Percentiles rank a stretch among this genome's conserved stretches.
These are phyloP conservation scores for Polytrichum commune DNA, from an alignment of 225 moss, liverwort and hornwort species.

Conservation along the genomic window DNA sequence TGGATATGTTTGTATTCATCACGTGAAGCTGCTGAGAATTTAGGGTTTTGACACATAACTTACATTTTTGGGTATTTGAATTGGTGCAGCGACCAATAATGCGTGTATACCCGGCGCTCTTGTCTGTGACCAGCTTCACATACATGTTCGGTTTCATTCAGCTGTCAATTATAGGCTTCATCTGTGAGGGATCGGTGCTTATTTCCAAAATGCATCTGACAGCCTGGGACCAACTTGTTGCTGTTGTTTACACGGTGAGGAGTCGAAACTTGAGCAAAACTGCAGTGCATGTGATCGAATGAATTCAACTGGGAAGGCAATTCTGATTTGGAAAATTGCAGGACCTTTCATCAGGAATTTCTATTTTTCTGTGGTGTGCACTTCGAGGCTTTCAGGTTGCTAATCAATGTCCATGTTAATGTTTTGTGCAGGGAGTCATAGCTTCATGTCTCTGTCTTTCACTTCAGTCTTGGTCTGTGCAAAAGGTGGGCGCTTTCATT, in stretches of 20 bases:
- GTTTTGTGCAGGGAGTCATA: constrained; percentile 27
- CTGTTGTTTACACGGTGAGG: constrained; percentile 44
- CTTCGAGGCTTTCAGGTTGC: not conserved
- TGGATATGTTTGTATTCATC: not conserved
- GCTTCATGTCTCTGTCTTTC: constrained; percentile 22
- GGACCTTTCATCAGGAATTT: not conserved
- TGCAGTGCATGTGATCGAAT: not conserved
- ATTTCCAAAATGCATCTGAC: constrained; percentile 22
- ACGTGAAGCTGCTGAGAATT: no score
- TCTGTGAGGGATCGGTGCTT: constrained; percentile 21
- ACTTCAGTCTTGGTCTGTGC: constrained; percentile 41
- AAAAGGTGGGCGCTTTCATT: constrained; percentile 40
- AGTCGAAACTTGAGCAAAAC: not conserved
- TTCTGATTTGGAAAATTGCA: no score
- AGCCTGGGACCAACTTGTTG: constrained; percentile 27
- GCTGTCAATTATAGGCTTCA: constrained; percentile 25
- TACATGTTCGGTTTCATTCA: constrained; percentile 54
- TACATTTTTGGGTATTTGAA: no score
- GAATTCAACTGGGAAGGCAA: not conserved
- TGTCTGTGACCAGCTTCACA: constrained; percentile 46
- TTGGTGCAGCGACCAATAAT: constrained; percentile 40
- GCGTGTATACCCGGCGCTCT: constrained; percentile 43
- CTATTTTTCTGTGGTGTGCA: not conserved
- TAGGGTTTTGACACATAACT: not conserved
- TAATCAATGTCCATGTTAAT: not conserved